Conservation (phyloP, 441 rosid species). For the Hypseocharis bilobata region DNA sequence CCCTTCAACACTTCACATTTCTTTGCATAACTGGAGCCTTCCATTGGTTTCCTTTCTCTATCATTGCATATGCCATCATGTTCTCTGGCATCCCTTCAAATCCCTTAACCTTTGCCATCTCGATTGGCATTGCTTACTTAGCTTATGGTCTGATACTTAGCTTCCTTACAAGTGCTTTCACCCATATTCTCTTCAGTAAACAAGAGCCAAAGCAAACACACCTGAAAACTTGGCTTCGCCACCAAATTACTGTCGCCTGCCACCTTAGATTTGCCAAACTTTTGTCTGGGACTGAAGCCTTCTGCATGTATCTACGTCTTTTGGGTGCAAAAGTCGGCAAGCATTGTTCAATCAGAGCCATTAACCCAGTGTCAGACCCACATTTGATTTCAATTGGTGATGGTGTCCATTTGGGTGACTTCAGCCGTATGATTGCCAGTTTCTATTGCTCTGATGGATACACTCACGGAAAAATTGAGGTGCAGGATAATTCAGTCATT, state of each 20-base stretch:
- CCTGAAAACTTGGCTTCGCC: constrained; percentile 41
- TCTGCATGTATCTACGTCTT: constrained; percentile 46
- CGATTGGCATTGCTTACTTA: constrained; percentile 36
- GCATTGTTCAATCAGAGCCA: constrained; percentile 59
- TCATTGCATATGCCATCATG: constrained; percentile 40
- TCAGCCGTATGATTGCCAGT: constrained; percentile 44
- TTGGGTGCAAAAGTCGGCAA: constrained; percentile 50
- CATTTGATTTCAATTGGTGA: constrained; percentile 35
- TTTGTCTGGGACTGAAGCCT: constrained; percentile 60
- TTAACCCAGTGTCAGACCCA: constrained; percentile 55
- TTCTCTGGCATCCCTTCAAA: constrained; percentile 23
- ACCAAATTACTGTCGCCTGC: constrained; percentile 46
- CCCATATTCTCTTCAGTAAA: constrained; percentile 28
- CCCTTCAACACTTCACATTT: constrained; percentile 39
- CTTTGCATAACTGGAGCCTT: constrained; percentile 53
- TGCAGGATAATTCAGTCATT: constrained; percentile 50
- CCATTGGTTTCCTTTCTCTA: constrained; percentile 52
- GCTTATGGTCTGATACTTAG: constrained; percentile 50
- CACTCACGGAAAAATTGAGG: constrained; percentile 29
- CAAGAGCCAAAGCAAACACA: constrained; percentile 28
- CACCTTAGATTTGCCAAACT: constrained; percentile 58
- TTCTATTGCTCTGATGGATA: constrained; percentile 40
- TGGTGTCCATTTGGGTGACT: constrained; percentile 70
- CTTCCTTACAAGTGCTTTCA: constrained; percentile 35
- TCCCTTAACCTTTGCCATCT: constrained; percentile 34